Base-by-base conservation (phyloP, 768 basidiomycete species). In the Cystofilobasidium ferigula region DNA sequence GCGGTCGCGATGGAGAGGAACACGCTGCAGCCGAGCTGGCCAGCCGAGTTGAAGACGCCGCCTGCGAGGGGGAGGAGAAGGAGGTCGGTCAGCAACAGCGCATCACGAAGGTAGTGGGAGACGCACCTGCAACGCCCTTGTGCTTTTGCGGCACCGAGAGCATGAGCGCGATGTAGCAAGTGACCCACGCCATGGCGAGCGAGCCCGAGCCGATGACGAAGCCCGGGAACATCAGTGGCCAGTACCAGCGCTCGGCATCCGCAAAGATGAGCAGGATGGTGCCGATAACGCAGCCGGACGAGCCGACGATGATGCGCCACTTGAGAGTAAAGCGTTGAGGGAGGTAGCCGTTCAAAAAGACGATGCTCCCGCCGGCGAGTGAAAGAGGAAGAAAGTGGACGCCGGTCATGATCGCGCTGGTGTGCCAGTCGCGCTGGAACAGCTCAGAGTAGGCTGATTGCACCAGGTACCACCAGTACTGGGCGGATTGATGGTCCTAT, bases 221-320 rank as follows among this genome's bases (percentile, higher is more conserved):
- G 1, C 48, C 61, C 9, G 61, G 61, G 61, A 62, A 62, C 24
- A 62, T 40, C 9, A 62, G 47, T 9, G 35, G 51, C 61, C 61
- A 62, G 61, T 62, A 62, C 2, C 13, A 36, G 14, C 38, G 18
- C 24, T 51, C 24, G 1, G 10, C 34, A 14, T 24, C 34, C n/a
- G 47, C 61, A 28, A 62, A 62, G 34, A 32, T 36, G 26, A 62
- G 35, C 13, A 62, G 34, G 35, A 62, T 22, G 24, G 24, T 38
- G 6, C 24, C 48, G 3, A 38, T 26, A 4, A 34, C 28, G 3
- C 32, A 48, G 22, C 48, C 32, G 48, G 38, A 6, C 47, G 61
- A 34, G 6, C 61, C 61, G 26, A 32, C 36, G 36, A 42, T 40
- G 48, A 62, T 35, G 1, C 61, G 35, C 48, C 26, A 12, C 36